Conservation (phyloP, 1,284 basidiomycete genomes). For the Heterobasidion annosum region DNA sequence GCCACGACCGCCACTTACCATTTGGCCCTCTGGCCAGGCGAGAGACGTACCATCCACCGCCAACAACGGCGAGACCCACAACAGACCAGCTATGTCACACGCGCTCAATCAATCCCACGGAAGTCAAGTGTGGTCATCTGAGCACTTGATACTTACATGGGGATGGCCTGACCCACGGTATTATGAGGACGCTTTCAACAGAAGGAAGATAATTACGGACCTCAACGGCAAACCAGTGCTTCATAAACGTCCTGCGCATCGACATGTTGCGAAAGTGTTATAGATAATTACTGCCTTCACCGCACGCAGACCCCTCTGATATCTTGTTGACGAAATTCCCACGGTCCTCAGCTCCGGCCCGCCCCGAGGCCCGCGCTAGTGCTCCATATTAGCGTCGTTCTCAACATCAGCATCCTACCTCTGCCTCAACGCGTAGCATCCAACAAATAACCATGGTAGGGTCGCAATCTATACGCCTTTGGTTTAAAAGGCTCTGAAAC, state of each 20-base stretch:
- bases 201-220: conserved; percentile 26
- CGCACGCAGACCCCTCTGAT: not conserved
- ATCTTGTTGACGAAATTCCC: not conserved
- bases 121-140: not conserved
- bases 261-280: conserved; percentile 16
- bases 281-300: not conserved
- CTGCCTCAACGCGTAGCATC: too few species aligned
- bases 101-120: not conserved
- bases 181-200: not conserved
- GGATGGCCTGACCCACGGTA: conserved; percentile 48
- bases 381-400: too few species aligned
- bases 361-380: not conserved
- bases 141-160: conserved; percentile 46
- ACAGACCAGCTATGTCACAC: conserved; percentile 50
- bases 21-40: conserved; percentile 65
- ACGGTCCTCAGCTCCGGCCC: not conserved
- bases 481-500: too few species aligned
- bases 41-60: conserved; percentile 63
- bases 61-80: conserved; percentile 53
- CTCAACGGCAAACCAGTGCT: conserved; percentile 79
- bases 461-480: too few species aligned
- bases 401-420: too few species aligned
- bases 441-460: too few species aligned
- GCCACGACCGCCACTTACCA: conserved; percentile 33
- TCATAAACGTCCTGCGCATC: conserved; percentile 37